phyloP scores from a whole-genome alignment of 306 rosid species.

The Phaseolus lunatus region DNA sequence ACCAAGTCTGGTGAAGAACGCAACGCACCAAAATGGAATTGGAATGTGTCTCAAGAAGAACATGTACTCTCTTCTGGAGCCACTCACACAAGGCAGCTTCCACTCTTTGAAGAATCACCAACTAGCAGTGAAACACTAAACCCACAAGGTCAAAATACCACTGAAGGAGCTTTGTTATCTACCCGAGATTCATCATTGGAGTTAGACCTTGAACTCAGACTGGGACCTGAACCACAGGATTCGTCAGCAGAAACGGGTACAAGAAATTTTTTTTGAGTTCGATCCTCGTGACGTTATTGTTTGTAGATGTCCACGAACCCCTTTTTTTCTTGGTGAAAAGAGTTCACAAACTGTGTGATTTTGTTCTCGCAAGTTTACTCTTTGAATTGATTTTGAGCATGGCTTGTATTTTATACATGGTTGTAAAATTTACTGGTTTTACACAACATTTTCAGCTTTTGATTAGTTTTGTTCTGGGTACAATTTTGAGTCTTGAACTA shows the following conservation, averaged over 20 bases:
- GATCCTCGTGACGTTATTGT: background rate
- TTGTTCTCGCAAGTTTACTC: slow-evolving; percentile 10
- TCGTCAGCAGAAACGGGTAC: slow-evolving; percentile 54
- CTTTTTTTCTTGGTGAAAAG: slow-evolving; percentile 31
- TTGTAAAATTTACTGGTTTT: slow-evolving; percentile 15
- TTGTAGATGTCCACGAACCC: slow-evolving; percentile 26
- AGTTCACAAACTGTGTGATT: slow-evolving; percentile 25
- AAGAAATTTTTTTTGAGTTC: slow-evolving; percentile 71
- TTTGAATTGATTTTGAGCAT: slow-evolving; percentile 6
- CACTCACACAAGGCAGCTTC: slow-evolving; percentile 49
- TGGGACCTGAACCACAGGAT: slow-evolving; percentile 73
- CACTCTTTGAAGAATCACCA: slow-evolving; percentile 57
- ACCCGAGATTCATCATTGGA: slow-evolving; percentile 34
- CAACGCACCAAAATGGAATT: slow-evolving; percentile 29
- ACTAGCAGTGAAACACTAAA: slow-evolving; percentile 11
- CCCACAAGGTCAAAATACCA: slow-evolving; percentile 26
- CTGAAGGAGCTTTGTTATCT: slow-evolving; percentile 27
- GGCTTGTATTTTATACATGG: slow-evolving; percentile 26
- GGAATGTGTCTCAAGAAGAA: slow-evolving; percentile 46
- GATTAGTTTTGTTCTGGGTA: slow-evolving; percentile 19
- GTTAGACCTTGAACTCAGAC: slow-evolving; percentile 88
- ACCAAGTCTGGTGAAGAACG: background rate
- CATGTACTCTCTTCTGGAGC: slow-evolving; percentile 33
- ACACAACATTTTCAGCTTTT: background rate
- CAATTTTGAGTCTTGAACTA: background rate